Percentiles rank a stretch among this genome's conserved stretches.
phyloP scores from a whole-genome alignment of 176 grass and related monocot species.

The Thalia dealbata region DNA sequence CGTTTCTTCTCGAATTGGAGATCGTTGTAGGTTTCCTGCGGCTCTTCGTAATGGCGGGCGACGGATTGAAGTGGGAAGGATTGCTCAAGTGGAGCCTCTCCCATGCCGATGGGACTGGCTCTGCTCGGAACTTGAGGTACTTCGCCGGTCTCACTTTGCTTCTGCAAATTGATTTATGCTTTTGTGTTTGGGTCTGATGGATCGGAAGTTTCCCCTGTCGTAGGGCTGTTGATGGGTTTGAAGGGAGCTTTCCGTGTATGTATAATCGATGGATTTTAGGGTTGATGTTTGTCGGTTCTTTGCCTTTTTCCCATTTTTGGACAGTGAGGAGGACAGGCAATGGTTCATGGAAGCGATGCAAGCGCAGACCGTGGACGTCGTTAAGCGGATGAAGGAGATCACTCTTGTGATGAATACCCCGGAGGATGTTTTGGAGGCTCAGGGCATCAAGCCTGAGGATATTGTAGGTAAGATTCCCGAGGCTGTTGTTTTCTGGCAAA shows the following conservation, averaged over 20 bases:
- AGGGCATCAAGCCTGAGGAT: constrained; percentile 54
- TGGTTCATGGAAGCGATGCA: constrained; percentile 83
- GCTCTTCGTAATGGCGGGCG: constrained; percentile 5
- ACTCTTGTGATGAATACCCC: constrained; percentile 84
- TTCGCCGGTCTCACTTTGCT: neutral
- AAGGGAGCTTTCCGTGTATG: neutral
- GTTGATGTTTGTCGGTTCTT: no score
- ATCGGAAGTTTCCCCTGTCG: neutral
- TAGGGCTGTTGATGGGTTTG: neutral
- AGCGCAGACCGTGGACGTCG: constrained; percentile 47
- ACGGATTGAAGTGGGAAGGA: constrained; percentile 52
- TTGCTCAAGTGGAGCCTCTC: constrained; percentile 87
- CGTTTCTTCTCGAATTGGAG: neutral
- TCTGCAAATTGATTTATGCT: neutral
- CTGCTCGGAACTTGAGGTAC: constrained; percentile 25
- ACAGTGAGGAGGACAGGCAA: constrained; percentile 56
- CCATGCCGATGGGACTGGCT: constrained; percentile 47
- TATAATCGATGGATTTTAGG: neutral
- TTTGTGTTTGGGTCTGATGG: neutral
- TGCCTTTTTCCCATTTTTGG: neutral
- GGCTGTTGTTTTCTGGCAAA: neutral
- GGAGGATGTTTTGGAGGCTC: constrained; percentile 54
- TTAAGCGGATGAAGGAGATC: constrained; percentile 90
- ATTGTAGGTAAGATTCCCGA: constrained; percentile 40
- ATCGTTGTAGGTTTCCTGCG: neutral